A percentile compares a stretch with the other conserved stretches of the same genome.
Conservation (phyloP, 352 stramenopile species). For the Phytophthora kernoviae region DNA sequence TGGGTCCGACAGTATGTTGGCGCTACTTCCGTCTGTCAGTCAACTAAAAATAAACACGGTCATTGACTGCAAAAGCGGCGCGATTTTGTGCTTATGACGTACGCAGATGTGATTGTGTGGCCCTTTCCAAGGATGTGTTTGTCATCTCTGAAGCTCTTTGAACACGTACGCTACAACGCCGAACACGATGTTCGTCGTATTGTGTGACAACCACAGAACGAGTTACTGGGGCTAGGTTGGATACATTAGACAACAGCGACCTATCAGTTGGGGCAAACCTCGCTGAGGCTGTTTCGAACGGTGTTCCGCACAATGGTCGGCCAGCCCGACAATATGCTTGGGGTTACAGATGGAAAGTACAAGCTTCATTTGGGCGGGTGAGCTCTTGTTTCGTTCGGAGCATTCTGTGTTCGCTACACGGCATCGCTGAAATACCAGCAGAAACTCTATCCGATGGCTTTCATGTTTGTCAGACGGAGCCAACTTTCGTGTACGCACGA, state of each 20-base stretch:
- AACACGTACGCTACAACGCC: not conserved
- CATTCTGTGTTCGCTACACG: slow-evolving; percentile 8
- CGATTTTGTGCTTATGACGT: slow-evolving; percentile 4
- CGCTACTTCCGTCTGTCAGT: not conserved
- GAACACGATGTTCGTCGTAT: not conserved
- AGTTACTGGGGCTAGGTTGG: slow-evolving; percentile 6
- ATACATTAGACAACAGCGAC: slow-evolving; percentile 2
- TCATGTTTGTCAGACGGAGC: slow-evolving; percentile 15
- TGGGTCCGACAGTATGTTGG: not conserved
- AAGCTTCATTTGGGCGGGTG: slow-evolving; percentile 14
- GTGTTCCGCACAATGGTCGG: not conserved
- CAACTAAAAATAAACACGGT: slow-evolving; percentile 4
- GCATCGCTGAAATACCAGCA: slow-evolving; percentile 2
- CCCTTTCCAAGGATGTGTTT: not conserved
- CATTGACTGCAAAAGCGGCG: slow-evolving; percentile 1
- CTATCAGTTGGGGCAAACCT: slow-evolving; percentile 1
- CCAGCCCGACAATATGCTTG: not conserved
- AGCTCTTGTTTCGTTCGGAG: slow-evolving; percentile 6
- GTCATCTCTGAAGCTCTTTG: not conserved
- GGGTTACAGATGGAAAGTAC: slow-evolving; percentile 9
- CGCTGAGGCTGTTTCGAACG: not conserved
- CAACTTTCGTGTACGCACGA: not conserved
- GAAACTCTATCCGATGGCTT: slow-evolving; percentile 9
- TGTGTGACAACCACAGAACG: not conserved
- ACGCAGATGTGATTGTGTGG: slow-evolving; percentile 9